Conservation (phyloP, 306 rosid genomes). For the Acacia crassicarpa region DNA sequence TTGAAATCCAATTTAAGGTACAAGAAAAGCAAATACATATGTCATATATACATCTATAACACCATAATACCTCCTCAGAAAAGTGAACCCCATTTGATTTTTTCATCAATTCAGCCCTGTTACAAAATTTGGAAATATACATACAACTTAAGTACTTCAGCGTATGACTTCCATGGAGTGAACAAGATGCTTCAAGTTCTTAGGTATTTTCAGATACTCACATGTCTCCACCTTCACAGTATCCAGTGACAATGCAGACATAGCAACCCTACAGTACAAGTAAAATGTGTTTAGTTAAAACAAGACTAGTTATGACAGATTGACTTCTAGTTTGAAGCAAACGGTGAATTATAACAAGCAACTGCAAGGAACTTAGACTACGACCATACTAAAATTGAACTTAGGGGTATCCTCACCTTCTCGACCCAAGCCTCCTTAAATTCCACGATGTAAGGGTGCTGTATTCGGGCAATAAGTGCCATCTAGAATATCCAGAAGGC, state of each 20-base stretch:
- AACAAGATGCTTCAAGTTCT: conserved; percentile 16
- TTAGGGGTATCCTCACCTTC: conserved; percentile 59
- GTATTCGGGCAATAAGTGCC: conserved; percentile 97
- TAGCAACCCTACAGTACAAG: conserved; percentile 88
- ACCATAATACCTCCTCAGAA: conserved; percentile 83
- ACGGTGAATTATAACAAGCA: conserved; percentile 9
- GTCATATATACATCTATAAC: not conserved
- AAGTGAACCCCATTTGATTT: conserved; percentile 80
- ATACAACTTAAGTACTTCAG: conserved; percentile 3
- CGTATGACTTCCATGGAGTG: conserved; percentile 12
- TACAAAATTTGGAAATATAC: conserved; percentile 10
- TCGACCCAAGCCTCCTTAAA: conserved; percentile 99
- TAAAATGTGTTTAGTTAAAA: conserved; percentile 23
- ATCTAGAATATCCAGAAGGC: conserved; percentile 52
- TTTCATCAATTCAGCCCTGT: conserved; percentile 97
- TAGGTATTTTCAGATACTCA: conserved; percentile 49
- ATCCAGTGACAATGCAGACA: conserved; percentile 98
- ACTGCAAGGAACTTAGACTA: conserved; percentile 19
- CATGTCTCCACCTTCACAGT: conserved; percentile 99
- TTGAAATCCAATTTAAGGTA: conserved; percentile 13
- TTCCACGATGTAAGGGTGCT: conserved; percentile 90
- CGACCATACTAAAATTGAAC: conserved; percentile 1
- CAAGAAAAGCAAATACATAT: not conserved
- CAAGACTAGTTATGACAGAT: conserved; percentile 2
- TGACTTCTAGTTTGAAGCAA: conserved; percentile 23